Evolutionary conservation across 169 alveolate genomes (phyloP).

Genomic region (Neospora caninum): DNA sequence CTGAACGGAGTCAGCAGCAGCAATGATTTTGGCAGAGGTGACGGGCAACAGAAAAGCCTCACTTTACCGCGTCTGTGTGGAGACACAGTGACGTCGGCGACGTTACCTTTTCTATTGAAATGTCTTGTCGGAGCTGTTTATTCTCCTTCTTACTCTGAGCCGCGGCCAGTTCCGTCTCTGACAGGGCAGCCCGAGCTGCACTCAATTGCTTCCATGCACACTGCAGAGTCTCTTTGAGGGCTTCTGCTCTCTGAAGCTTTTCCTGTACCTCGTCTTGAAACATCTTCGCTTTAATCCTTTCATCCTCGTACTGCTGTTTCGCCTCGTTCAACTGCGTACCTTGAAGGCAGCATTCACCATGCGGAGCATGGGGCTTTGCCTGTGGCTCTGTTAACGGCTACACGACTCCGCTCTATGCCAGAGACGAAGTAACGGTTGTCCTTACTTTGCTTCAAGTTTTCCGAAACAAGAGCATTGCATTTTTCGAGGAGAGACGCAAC

Average conservation of each 20-base stretch:
- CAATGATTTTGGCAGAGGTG: too few relatives aligned
- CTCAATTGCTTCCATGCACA: background rate
- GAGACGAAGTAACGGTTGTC: background rate
- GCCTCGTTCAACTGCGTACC: background rate
- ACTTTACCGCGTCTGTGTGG: too few relatives aligned
- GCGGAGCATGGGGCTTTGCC: too few relatives aligned
- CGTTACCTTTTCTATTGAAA: background rate
- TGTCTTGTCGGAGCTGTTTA: slow-evolving; percentile 5
- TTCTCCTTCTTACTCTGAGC: slow-evolving; percentile 8
- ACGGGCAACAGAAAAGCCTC: too few relatives aligned
- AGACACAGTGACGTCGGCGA: background rate
- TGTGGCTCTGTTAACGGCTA: too few relatives aligned
- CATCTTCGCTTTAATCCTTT: background rate
- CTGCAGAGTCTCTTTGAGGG: background rate
- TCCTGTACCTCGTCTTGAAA: background rate
- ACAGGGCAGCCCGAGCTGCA: background rate
- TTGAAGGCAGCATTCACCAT: background rate
- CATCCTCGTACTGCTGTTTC: background rate
- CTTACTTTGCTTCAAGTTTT: background rate
- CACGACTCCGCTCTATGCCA: too few relatives aligned
- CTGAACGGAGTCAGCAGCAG: too few relatives aligned
- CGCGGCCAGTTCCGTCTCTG: background rate
- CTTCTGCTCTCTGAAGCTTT: background rate
- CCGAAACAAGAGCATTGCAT: background rate
- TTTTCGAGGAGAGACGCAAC: background rate